These are phyloP conservation scores for Stachybotrys chartarum DNA, from an alignment of 2,329 filamentous ascomycete species.

Conservation along the genomic window DNA sequence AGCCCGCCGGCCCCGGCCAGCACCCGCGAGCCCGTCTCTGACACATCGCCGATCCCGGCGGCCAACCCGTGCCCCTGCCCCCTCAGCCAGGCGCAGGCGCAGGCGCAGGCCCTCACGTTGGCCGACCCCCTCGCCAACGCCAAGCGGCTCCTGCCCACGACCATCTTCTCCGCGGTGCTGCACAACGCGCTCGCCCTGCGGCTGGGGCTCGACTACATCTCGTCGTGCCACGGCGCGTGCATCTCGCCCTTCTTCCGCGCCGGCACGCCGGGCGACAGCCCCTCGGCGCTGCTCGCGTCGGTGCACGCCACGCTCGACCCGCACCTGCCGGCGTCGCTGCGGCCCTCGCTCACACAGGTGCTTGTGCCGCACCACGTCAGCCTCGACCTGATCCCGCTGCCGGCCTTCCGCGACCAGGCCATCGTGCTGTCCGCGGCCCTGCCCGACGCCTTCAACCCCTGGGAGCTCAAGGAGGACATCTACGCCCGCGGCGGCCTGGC, in stretches of 20 bases:
- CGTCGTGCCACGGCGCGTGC: slow-evolving; percentile 6
- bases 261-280: slow-evolving; percentile 1
- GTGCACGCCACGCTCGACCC: neutral
- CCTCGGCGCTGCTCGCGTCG: slow-evolving; percentile 3
- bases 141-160: slow-evolving; percentile 9
- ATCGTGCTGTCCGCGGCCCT: slow-evolving; percentile 15
- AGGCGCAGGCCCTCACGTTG: neutral
- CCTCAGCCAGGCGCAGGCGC: no score
- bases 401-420: slow-evolving; percentile 14
- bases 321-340: slow-evolving; percentile 10
- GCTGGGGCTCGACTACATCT: slow-evolving; percentile 6
- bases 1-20: no score
- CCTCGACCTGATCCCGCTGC: slow-evolving; percentile 17
- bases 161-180: slow-evolving; percentile 11
- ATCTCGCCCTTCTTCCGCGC: slow-evolving; percentile 16
- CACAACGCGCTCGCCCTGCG: slow-evolving; percentile 12
- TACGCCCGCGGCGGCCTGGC: slow-evolving; percentile 11
- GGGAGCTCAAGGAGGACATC: slow-evolving; percentile 18
- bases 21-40: no score
- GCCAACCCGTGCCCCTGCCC: no score
- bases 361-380: slow-evolving; percentile 17
- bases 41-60: no score
- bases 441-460: slow-evolving; percentile 10
- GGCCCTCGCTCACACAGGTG: slow-evolving; percentile 16
- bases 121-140: slow-evolving; percentile 9